phyloP scores from a whole-genome alignment of 1,139 yeast species.

The Geotrichum reessii region DNA sequence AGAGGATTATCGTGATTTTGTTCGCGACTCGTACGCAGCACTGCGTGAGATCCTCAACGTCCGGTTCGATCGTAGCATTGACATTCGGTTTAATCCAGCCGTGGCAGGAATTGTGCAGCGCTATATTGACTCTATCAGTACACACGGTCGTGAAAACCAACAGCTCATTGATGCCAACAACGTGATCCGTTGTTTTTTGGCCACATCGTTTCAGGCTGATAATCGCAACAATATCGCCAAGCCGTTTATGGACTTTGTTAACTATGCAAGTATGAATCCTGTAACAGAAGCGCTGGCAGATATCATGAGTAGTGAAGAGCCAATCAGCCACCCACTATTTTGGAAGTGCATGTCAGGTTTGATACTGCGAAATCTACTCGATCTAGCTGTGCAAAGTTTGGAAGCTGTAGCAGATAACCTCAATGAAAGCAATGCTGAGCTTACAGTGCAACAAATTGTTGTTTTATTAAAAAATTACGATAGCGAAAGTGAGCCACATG shows the following conservation, averaged over 20 bases:
- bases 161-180: slow-evolving; percentile 23
- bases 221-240: slow-evolving; percentile 21
- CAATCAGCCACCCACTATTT: slow-evolving; percentile 52
- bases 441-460: slow-evolving; percentile 22
- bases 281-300: slow-evolving; percentile 22
- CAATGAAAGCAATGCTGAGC: slow-evolving; percentile 20
- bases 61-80: slow-evolving; percentile 1
- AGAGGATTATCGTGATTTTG: slow-evolving; percentile 37
- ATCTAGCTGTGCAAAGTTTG: slow-evolving; percentile 38
- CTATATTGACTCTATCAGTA: slow-evolving; percentile 16
- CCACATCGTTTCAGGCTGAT: slow-evolving; percentile 23
- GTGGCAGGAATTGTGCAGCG: slow-evolving; percentile 13
- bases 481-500: slow-evolving; percentile 16
- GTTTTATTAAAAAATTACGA: slow-evolving; percentile 25
- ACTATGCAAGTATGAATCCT: slow-evolving; percentile 24
- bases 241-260: slow-evolving; percentile 27
- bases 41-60: slow-evolving; percentile 12
- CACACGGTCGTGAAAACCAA: slow-evolving; percentile 15
- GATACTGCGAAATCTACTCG: slow-evolving; percentile 58
- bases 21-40: slow-evolving; percentile 33
- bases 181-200: slow-evolving; percentile 24
- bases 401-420: slow-evolving; percentile 15
- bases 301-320: slow-evolving; percentile 37
- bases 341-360: slow-evolving; percentile 61
- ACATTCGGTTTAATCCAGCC: slow-evolving; percentile 15